These are phyloP conservation scores for Coniochaeta hoffmannii DNA, from an alignment of 2,329 filamentous ascomycete species.

Conservation along the genomic window DNA sequence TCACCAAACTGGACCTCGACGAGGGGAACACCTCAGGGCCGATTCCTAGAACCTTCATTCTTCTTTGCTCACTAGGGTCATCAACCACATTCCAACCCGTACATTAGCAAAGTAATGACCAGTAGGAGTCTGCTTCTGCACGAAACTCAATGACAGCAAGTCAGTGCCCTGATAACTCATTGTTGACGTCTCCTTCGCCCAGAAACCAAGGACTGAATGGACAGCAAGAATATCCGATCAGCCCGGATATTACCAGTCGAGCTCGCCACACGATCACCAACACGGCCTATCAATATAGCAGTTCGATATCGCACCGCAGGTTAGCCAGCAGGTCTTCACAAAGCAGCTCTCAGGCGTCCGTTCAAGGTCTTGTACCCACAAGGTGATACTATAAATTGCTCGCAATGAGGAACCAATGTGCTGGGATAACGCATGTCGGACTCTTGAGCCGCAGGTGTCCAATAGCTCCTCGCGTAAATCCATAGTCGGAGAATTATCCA, in stretches of 20 bases:
- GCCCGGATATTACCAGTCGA: not conserved
- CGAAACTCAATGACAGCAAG: too few relatives aligned
- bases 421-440: not conserved
- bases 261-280: not conserved
- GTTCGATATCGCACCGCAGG: not conserved
- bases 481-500: conserved; percentile 1
- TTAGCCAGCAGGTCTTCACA: not conserved
- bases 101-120: too few relatives aligned
- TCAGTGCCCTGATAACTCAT: too few relatives aligned
- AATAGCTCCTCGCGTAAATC: not conserved
- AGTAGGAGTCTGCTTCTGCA: too few relatives aligned
- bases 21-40: too few relatives aligned
- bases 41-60: too few relatives aligned
- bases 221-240: not conserved
- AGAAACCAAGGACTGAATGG: not conserved
- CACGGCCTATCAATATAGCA: not conserved
- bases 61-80: too few relatives aligned
- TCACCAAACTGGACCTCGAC: too few relatives aligned
- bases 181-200: not conserved
- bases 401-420: not conserved
- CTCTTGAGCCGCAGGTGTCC: not conserved
- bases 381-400: not conserved
- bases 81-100: too few relatives aligned
- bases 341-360: not conserved
- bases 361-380: not conserved